Conservation (phyloP, 2,329 filamentous ascomycete genomes). For the Fusarium azukiicola region DNA sequence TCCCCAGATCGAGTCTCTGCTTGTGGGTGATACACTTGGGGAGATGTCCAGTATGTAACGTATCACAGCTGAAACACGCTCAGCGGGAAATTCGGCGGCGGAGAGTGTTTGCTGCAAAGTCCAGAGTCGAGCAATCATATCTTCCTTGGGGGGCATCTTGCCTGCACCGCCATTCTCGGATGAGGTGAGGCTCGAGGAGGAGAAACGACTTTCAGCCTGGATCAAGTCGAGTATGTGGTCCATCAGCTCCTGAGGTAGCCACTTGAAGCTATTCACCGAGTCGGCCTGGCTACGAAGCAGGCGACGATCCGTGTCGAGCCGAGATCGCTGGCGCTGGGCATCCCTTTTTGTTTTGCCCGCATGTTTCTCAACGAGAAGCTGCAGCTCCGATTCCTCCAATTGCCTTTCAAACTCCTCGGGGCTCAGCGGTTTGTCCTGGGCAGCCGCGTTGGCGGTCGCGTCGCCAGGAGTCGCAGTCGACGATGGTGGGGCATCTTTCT, state of each 20-base stretch:
- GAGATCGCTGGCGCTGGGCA: slow-evolving; percentile 86
- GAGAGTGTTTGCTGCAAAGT: slow-evolving; percentile 87
- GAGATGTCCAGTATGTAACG: slow-evolving; percentile 84
- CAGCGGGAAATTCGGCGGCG: slow-evolving; percentile 83
- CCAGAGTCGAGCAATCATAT: slow-evolving; percentile 91
- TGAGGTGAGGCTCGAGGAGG: slow-evolving; percentile 69
- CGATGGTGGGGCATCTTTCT: slow-evolving; percentile 56
- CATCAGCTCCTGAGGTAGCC: slow-evolving; percentile 90
- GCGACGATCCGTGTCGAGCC: slow-evolving; percentile 92
- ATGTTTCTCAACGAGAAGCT: slow-evolving; percentile 92
- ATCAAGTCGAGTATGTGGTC: slow-evolving; percentile 88
- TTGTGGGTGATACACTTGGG: slow-evolving; percentile 76
- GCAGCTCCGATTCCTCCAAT: slow-evolving; percentile 94
- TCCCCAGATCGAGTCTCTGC: slow-evolving; percentile 88
- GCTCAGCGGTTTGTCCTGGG: slow-evolving; percentile 76
- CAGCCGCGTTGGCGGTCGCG: slow-evolving; percentile 40
- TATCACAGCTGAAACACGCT: slow-evolving; percentile 82
- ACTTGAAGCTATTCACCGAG: slow-evolving; percentile 85
- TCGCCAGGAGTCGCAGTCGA: slow-evolving; percentile 52
- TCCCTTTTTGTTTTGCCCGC: slow-evolving; percentile 90
- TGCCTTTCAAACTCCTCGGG: slow-evolving; percentile 95
- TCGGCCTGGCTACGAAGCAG: slow-evolving; percentile 90
- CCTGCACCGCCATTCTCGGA: slow-evolving; percentile 68
- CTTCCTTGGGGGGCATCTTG: slow-evolving; percentile 86
- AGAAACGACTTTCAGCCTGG: slow-evolving; percentile 81